A percentile compares a stretch with the other conserved stretches of the same genome.
Conservation (phyloP, 495 filamentous ascomycete species). For the Thermochaetoides thermophila region DNA sequence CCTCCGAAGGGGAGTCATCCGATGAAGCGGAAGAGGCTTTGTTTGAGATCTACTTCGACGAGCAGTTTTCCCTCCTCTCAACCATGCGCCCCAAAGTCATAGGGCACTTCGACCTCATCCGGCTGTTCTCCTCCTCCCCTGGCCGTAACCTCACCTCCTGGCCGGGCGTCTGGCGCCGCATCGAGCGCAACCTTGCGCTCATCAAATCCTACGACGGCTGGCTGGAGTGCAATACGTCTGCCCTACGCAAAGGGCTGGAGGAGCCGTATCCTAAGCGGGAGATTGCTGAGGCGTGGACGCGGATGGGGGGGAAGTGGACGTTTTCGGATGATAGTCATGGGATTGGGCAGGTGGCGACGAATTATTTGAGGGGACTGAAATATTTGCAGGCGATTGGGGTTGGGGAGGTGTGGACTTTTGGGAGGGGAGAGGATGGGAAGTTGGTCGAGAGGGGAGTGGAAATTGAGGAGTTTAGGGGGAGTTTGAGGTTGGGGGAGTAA, state of each 20-base stretch:
- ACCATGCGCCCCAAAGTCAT: conserved; percentile 64
- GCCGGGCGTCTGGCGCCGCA: conserved; percentile 51
- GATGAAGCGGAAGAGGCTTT: conserved; percentile 43
- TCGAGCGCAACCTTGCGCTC: conserved; percentile 57
- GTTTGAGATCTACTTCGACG: conserved; percentile 74
- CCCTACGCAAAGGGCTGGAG: conserved; percentile 71
- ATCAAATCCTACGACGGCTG: conserved; percentile 61
- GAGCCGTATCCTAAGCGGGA: conserved; percentile 77
- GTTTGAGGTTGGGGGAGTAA: conserved; percentile 10
- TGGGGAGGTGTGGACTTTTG: conserved; percentile 32
- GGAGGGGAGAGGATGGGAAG: conserved; percentile 11
- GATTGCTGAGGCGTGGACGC: conserved; percentile 49
- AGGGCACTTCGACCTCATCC: conserved; percentile 86
- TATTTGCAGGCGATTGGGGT: conserved; percentile 39
- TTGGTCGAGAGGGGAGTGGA: conserved; percentile 21
- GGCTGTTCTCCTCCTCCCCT: conserved; percentile 58
- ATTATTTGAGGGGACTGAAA: conserved; percentile 34
- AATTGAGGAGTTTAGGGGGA: conserved; percentile 18
- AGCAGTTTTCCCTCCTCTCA: conserved; percentile 65
- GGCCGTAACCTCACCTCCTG: conserved; percentile 38
- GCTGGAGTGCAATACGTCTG: conserved; percentile 77
- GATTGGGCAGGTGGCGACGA: conserved; percentile 58
- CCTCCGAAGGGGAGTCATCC: background rate
- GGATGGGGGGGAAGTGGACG: conserved; percentile 63
- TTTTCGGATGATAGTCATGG: conserved; percentile 88